Conservation (phyloP, 495 filamentous ascomycete genomes). For the Lasiosphaeria miniovina region DNA sequence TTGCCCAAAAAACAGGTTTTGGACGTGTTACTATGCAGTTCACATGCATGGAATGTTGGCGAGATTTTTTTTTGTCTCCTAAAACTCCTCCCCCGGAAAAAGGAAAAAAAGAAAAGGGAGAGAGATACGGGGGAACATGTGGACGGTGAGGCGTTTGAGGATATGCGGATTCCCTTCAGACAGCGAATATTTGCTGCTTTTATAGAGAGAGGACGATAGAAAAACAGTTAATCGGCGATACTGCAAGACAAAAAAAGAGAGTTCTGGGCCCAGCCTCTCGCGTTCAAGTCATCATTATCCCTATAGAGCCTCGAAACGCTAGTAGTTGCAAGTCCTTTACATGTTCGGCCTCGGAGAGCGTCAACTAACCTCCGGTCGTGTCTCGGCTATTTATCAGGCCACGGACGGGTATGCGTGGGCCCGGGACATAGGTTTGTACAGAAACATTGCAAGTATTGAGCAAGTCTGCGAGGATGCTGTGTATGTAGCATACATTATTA, state of each 20-base stretch:
- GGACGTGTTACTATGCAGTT: slow-evolving; percentile 30
- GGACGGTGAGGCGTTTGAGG: neutral
- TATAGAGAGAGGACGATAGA: neutral
- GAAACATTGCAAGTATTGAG: too few species aligned
- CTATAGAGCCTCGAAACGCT: too few species aligned
- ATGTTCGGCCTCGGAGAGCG: too few species aligned
- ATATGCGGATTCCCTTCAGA: neutral
- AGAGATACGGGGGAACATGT: neutral
- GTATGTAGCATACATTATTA: too few species aligned
- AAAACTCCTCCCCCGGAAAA: slow-evolving; percentile 4
- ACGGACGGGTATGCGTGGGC: neutral
- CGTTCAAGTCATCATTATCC: too few species aligned
- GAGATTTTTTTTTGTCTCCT: slow-evolving; percentile 15
- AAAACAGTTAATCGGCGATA: too few species aligned
- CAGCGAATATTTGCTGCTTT: neutral
- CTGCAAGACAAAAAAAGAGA: too few species aligned
- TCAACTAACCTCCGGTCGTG: too few species aligned
- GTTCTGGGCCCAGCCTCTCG: too few species aligned
- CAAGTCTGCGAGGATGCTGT: too few species aligned
- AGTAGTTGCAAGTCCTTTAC: too few species aligned
- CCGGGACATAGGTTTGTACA: neutral
- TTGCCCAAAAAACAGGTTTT: slow-evolving; percentile 32
- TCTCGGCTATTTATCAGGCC: too few species aligned
- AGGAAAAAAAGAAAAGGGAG: slow-evolving; percentile 9
- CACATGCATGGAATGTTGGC: slow-evolving; percentile 27